Conservation (phyloP, 2,329 filamentous ascomycete genomes). For the Alternaria ethzedia region DNA sequence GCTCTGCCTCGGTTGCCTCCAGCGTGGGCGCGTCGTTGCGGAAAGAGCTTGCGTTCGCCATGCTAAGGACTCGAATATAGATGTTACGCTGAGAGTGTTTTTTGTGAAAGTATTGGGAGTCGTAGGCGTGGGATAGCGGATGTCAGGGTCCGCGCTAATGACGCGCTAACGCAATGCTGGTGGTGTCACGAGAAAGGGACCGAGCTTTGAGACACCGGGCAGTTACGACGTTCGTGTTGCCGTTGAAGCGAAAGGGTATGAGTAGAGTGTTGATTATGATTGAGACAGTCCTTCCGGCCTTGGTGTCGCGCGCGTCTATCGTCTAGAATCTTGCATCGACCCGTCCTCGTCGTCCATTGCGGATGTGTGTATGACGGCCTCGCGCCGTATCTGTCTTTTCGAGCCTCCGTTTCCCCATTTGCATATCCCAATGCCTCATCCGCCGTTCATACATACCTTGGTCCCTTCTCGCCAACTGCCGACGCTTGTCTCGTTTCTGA, state of each 20-base stretch:
- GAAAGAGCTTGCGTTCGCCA: not conserved
- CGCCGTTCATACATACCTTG: not conserved
- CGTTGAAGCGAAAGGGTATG: not conserved
- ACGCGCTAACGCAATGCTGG: not conserved
- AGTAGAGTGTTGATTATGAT: not conserved
- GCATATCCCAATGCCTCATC: not conserved
- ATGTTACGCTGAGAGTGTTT: not conserved
- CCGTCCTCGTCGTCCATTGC: not conserved
- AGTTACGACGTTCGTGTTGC: not conserved
- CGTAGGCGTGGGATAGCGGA: not conserved
- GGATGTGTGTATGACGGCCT: not conserved
- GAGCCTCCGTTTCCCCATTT: not conserved
- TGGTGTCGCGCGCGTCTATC: not conserved
- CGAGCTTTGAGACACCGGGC: not conserved
- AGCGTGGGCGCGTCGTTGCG: not conserved
- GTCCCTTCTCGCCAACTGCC: not conserved
- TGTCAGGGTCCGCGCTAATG: not conserved
- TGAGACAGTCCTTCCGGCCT: not conserved
- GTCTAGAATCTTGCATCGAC: not conserved
- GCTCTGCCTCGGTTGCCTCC: not conserved
- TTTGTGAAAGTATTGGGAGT: not conserved
- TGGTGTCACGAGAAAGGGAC: not conserved
- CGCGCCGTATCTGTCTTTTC: not conserved
- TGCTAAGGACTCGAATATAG: not conserved
- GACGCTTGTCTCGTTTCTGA: not conserved